Conservation (phyloP, 257 asterid species). For the Nicotiana noctiflora region DNA sequence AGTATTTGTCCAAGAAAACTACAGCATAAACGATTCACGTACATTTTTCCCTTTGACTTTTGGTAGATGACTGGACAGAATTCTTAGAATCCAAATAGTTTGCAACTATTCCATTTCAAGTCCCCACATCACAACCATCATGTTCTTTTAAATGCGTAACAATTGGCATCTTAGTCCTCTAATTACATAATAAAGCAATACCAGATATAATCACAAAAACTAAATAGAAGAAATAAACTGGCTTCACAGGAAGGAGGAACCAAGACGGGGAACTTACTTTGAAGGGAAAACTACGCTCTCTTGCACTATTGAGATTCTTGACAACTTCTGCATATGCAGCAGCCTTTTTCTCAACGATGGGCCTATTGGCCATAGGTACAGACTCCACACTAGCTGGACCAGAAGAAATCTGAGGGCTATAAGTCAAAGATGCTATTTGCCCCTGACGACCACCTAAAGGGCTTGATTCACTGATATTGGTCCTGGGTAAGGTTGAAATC, state of each 20-base stretch:
- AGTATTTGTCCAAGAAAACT: background rate
- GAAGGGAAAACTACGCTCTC: conserved; percentile 68
- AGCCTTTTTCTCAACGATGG: conserved; percentile 71
- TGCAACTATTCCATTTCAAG: background rate
- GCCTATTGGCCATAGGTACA: conserved; percentile 48
- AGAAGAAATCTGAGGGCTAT: conserved; percentile 55
- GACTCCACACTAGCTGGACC: conserved; percentile 51
- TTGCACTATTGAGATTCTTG: conserved; percentile 75
- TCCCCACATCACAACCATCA: background rate
- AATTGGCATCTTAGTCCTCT: background rate
- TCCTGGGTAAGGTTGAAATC: conserved; percentile 79
- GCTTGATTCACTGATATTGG: conserved; percentile 42
- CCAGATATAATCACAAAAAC: background rate
- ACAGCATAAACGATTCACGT: background rate
- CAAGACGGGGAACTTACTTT: conserved; percentile 39
- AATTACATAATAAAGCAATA: background rate
- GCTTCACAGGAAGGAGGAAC: background rate
- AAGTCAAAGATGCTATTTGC: conserved; percentile 51
- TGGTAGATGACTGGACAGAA: background rate
- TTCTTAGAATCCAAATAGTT: background rate
- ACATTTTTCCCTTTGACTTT: background rate
- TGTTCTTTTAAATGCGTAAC: background rate
- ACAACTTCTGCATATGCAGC: conserved; percentile 74
- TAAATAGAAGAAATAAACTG: background rate
- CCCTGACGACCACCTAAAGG: conserved; percentile 49